phyloP scores from a whole-genome alignment of 73 alveolate genomes.

The Blepharisma japonicum region DNA sequence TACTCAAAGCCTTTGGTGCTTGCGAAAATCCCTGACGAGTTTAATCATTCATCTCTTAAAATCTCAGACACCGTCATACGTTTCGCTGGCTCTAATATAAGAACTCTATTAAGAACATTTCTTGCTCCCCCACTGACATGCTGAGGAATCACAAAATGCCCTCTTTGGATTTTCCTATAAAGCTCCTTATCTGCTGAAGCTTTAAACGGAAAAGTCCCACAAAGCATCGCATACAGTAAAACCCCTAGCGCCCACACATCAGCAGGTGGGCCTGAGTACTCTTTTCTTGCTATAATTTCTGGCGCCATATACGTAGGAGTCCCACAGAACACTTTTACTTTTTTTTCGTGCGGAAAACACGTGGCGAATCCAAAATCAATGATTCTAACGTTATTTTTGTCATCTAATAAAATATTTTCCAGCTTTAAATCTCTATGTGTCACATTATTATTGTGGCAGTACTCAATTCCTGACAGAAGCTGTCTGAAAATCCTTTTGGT shows the following conservation, averaged over 20 bases:
- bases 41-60: neutral
- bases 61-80: neutral
- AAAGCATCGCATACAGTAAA: constrained; percentile 59
- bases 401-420: constrained; percentile 77
- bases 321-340: constrained; percentile 80
- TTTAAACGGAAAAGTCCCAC: constrained; percentile 79
- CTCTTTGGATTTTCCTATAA: constrained; percentile 13
- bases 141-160: constrained; percentile 4
- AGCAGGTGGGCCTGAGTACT: constrained; percentile 53
- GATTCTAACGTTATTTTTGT: constrained; percentile 61
- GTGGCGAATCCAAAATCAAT: constrained; percentile 89
- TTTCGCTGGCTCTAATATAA: neutral
- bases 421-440: constrained; percentile 91
- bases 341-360: constrained; percentile 42
- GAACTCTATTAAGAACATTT: neutral
- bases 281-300: constrained; percentile 65
- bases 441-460: constrained; percentile 75
- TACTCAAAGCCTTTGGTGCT: too few species aligned
- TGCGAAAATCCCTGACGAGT: neutral
- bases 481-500: constrained; percentile 71
- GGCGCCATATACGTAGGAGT: constrained; percentile 92
- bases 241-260: constrained; percentile 89
- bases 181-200: constrained; percentile 35
- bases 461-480: constrained; percentile 73
- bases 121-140: constrained; percentile 11